Evolutionary conservation across 306 rosid species (phyloP).

Genomic region (Cajanus cajan): DNA sequence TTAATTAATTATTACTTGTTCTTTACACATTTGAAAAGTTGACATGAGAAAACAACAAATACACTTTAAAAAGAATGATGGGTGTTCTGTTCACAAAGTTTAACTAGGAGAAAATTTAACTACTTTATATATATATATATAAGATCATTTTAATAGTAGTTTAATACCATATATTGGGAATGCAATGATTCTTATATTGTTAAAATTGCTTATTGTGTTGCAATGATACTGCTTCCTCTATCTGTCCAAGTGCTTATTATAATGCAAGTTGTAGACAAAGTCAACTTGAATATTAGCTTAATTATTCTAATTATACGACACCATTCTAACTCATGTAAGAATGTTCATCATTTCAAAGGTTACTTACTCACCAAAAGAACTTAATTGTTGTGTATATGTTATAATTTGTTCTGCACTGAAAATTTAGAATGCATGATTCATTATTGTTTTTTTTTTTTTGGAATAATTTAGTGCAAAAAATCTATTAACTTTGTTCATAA

Average conservation of each 20-base stretch:
- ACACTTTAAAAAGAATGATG: not conserved
- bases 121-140: not conserved
- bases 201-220: not conserved
- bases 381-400: not conserved
- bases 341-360: not conserved
- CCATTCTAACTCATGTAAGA: not conserved
- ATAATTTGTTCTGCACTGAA: too few species aligned
- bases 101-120: not conserved
- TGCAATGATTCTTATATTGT: not conserved
- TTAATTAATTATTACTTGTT: not conserved
- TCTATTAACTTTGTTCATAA: too few species aligned
- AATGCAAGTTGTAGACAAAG: not conserved
- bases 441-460: too few species aligned
- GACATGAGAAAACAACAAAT: not conserved
- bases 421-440: not conserved
- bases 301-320: not conserved
- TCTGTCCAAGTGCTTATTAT: not conserved
- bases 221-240: not conserved
- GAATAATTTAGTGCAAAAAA: too few species aligned
- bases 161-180: not conserved
- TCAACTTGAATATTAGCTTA: not conserved
- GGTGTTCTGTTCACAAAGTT: not conserved
- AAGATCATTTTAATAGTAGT: too few species aligned
- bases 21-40: not conserved
- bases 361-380: not conserved